Conservation (phyloP, 2,329 filamentous ascomycete genomes). For the Ophiostoma himal-ulmi region DNA sequence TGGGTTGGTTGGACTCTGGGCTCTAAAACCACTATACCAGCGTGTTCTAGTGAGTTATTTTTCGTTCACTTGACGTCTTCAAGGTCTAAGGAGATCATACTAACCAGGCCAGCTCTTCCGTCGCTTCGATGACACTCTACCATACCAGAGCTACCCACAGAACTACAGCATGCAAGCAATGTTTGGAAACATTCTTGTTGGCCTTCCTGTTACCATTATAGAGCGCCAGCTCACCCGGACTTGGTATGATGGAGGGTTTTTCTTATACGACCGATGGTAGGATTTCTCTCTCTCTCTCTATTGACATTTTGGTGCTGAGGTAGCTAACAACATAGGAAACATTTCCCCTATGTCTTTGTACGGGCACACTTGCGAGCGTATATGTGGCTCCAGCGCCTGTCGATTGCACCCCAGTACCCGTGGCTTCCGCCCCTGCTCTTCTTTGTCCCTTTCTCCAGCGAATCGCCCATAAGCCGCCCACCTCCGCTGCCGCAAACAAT, state of each 20-base stretch:
- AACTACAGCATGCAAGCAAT: slow-evolving; percentile 35
- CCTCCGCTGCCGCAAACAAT: slow-evolving; percentile 41
- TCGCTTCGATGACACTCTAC: slow-evolving; percentile 44
- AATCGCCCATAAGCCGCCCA: slow-evolving; percentile 44
- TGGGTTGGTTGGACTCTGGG: slow-evolving; percentile 45
- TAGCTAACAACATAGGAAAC: slow-evolving; percentile 18
- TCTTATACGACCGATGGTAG: background rate
- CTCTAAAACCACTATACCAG: slow-evolving; percentile 47
- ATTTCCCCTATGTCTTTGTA: slow-evolving; percentile 33
- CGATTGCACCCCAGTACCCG: slow-evolving; percentile 39
- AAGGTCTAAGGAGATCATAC: slow-evolving; percentile 12
- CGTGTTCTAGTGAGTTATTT: slow-evolving; percentile 44
- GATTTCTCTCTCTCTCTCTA: background rate
- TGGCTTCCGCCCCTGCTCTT: slow-evolving; percentile 44
- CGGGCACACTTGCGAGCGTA: slow-evolving; percentile 48
- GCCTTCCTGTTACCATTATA: slow-evolving; percentile 32
- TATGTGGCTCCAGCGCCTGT: slow-evolving; percentile 48
- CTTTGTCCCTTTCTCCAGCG: slow-evolving; percentile 50
- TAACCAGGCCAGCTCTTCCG: slow-evolving; percentile 43
- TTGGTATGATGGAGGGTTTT: background rate
- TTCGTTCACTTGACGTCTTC: background rate
- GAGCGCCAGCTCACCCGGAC: background rate
- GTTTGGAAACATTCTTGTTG: slow-evolving; percentile 34
- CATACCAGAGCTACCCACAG: slow-evolving; percentile 39
- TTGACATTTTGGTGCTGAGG: background rate